Conservation (phyloP, 164 flowering plant species). For the Euptelea pleiosperma region DNA sequence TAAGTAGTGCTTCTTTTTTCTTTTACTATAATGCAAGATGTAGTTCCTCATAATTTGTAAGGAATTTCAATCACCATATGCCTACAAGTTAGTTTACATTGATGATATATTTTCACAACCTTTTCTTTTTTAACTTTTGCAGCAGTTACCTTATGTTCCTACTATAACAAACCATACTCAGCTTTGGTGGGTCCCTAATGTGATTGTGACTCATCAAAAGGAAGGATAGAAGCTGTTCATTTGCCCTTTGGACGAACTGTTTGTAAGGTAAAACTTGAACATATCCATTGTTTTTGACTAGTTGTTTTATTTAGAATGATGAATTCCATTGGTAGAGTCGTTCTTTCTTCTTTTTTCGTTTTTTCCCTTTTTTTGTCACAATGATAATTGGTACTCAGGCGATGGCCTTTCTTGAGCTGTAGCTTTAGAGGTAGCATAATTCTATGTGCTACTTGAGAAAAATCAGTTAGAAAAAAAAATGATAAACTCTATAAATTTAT, state of each 20-base stretch:
- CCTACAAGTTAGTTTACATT: conserved; percentile 2
- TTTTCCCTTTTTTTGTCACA: too few relatives aligned
- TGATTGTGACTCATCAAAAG: conserved; percentile 91
- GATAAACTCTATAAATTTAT: too few relatives aligned
- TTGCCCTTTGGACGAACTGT: conserved; percentile 89
- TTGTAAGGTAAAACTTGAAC: conserved; percentile 69
- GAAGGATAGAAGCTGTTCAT: conserved; percentile 97
- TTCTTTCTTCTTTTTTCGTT: too few relatives aligned
- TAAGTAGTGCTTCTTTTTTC: too few relatives aligned
- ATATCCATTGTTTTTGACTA: neutral
- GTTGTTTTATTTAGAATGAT: neutral
- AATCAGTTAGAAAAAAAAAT: too few relatives aligned
- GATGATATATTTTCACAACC: conserved; percentile 3
- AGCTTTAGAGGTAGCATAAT: too few relatives aligned
- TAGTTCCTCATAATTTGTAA: neutral
- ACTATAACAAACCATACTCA: conserved; percentile 93
- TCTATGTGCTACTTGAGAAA: too few relatives aligned
- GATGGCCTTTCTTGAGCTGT: too few relatives aligned
- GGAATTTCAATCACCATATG: neutral
- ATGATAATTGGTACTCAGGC: too few relatives aligned
- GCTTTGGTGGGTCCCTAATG: conserved; percentile 99
- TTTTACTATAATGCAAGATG: neutral
- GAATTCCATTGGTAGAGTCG: too few relatives aligned
- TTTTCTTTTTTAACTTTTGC: conserved; percentile 25
- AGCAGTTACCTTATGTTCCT: conserved; percentile 71